Percentiles rank a stretch among this genome's conserved stretches.
Evolutionary conservation across 345 rosid genomes (phyloP).

Genomic region (Corchorus olitorius): DNA sequence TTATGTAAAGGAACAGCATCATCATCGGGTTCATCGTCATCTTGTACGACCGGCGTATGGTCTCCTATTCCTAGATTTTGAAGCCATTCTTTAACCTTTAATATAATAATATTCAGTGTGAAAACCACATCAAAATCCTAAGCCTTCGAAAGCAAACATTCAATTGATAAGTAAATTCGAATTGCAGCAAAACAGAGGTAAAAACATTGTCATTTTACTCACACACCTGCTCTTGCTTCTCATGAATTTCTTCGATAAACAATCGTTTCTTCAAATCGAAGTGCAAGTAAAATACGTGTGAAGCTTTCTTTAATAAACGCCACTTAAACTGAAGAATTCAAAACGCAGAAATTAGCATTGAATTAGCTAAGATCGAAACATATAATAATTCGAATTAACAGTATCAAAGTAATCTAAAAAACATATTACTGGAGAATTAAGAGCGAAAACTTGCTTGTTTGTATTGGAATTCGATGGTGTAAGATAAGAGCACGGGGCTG

Average conservation of each 20-base stretch:
- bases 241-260: slow-evolving; percentile 92
- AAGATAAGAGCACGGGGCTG: slow-evolving; percentile 78
- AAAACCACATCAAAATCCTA: slow-evolving; percentile 51
- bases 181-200: background rate
- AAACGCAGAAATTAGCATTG: background rate
- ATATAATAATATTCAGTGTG: slow-evolving; percentile 47
- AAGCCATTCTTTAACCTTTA: slow-evolving; percentile 99
- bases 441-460: slow-evolving; percentile 64
- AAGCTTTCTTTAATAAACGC: slow-evolving; percentile 81
- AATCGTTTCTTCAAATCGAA: slow-evolving; percentile 91
- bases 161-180: slow-evolving; percentile 2
- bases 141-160: slow-evolving; percentile 25
- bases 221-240: slow-evolving; percentile 98
- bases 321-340: slow-evolving; percentile 73
- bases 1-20: slow-evolving; percentile 64
- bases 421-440: background rate
- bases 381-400: background rate
- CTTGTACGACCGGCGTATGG: slow-evolving; percentile 64
- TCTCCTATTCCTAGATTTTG: slow-evolving; percentile 99
- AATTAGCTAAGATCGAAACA: background rate
- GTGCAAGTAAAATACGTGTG: slow-evolving; percentile 88
- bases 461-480: slow-evolving; percentile 83
- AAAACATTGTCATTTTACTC: background rate
- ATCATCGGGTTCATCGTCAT: slow-evolving; percentile 81
- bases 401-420: background rate